phyloP scores from a whole-genome alignment of 768 basidiomycete species.

The Pilatotrama ljubarskyi region DNA sequence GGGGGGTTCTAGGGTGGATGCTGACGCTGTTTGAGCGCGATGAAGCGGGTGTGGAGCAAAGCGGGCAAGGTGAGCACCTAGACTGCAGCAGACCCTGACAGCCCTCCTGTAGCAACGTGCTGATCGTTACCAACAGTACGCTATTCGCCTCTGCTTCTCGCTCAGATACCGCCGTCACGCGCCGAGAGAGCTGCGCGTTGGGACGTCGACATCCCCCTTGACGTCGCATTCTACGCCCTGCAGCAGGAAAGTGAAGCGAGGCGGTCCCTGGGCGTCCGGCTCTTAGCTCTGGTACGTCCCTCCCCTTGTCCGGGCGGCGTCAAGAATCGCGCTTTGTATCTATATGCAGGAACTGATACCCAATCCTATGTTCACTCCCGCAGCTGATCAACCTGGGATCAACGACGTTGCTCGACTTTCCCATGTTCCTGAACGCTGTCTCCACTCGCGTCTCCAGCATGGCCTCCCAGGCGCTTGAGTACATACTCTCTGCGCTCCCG shows the following conservation, averaged over 20 bases:
- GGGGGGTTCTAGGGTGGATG: slow-evolving; percentile 73
- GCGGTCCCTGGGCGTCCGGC: slow-evolving; percentile 28
- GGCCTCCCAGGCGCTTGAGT: slow-evolving; percentile 19
- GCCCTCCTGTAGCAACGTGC: slow-evolving; percentile 3
- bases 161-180: slow-evolving; percentile 58
- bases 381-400: slow-evolving; percentile 38
- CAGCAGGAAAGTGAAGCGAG: slow-evolving; percentile 27
- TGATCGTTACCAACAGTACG: slow-evolving; percentile 32
- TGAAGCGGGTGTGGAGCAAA: slow-evolving; percentile 40
- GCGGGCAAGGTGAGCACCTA: slow-evolving; percentile 39
- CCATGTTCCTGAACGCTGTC: slow-evolving; percentile 34
- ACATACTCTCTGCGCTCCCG: slow-evolving; percentile 30
- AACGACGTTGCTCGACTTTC: slow-evolving; percentile 34
- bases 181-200: slow-evolving; percentile 49
- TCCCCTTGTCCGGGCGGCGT: neutral
- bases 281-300: slow-evolving; percentile 33
- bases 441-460: slow-evolving; percentile 29
- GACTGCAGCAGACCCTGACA: slow-evolving; percentile 3
- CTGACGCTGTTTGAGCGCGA: slow-evolving; percentile 69
- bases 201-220: slow-evolving; percentile 53
- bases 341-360: neutral
- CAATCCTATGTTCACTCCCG: neutral
- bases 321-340: neutral
- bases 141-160: slow-evolving; percentile 46
- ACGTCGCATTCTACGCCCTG: slow-evolving; percentile 38